These are phyloP conservation scores for Rasamsonia emersonii DNA, from an alignment of 2,329 filamentous ascomycete species.

Conservation along the genomic window DNA sequence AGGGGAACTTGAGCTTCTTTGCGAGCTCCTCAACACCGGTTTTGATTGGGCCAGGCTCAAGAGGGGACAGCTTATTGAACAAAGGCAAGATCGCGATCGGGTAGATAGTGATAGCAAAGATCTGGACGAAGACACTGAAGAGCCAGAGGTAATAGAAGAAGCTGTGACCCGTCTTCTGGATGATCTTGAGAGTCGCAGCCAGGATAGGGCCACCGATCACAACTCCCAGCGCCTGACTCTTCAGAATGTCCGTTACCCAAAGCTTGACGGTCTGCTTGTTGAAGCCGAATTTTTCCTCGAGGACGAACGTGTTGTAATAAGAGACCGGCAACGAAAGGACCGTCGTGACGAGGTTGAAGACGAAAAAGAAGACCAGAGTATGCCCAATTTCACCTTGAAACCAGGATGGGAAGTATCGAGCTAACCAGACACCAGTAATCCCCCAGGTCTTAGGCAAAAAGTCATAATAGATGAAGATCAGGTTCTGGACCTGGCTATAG, in stretches of 20 bases:
- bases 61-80: constrained; percentile 96
- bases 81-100: constrained; percentile 87
- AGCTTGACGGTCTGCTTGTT: constrained; percentile 93
- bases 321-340: constrained; percentile 68
- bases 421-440: constrained; percentile 65
- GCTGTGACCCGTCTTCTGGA: constrained; percentile 82
- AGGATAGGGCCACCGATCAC: constrained; percentile 79
- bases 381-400: constrained; percentile 91
- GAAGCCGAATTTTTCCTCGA: constrained; percentile 96
- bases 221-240: constrained; percentile 74
- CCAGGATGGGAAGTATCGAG: constrained; percentile 63
- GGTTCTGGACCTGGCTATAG: constrained; percentile 79
- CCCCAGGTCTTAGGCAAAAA: constrained; percentile 86
- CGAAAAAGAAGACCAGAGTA: constrained; percentile 83
- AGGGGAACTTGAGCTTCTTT: constrained; percentile 76
- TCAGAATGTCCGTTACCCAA: constrained; percentile 84
- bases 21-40: constrained; percentile 77
- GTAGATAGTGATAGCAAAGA: constrained; percentile 94
- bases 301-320: constrained; percentile 89
- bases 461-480: constrained; percentile 84
- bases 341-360: constrained; percentile 75
- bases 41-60: constrained; percentile 82
- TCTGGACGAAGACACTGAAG: constrained; percentile 79
- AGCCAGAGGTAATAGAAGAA: constrained; percentile 99
- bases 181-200: constrained; percentile 84